Evolutionary conservation across 352 stramenopile species (phyloP), one percentile per base, ranked within the genome.

Genomic region (Phytophthora brassicae): DNA sequence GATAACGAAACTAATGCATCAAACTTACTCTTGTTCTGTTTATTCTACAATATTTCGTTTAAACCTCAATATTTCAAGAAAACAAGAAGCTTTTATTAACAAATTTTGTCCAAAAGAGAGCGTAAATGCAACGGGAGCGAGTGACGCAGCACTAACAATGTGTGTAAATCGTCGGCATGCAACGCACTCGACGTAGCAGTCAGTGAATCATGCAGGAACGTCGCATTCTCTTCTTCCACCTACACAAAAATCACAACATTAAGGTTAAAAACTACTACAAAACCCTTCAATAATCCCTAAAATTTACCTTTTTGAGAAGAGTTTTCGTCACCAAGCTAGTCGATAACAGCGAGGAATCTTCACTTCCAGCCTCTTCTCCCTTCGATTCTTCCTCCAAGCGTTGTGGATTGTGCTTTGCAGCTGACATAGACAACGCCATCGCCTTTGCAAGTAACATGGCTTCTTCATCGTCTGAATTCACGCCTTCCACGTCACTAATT

Each of bases 361-460:
- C 56, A 35, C 23, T 49, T 36, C 74, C 71, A 13, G 46, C 19
- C 14, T 76, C 71, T 17, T 76, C 71, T 17, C 49, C 14, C 57
- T 79, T 81, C 20, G 51, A 64, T 50, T 83, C 75, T 36, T 78
- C 66, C 5, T 0, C 63, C 26, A 41, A 48, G 43, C 75, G 72
- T 35, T 77, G 57, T 6, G 83, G 78, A 38, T 75, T 75, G 26
- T 84, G 70, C 11, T 75, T 75, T 0, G 80, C 80, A 19, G 85
- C 81, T 24, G 87, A 91, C 87, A 96, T 96, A 12, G 87, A 96
- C 48, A 96, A 50, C 20, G 85, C 84, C 87, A 96, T 96, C 11
- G 87, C 87, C 46, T 96, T 94, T 0, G 87, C 87, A 6, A 96
- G 64, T 36, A 96, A 60, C 84, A 96, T 94, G 2, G 87, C 80